Percentiles rank a stretch among this genome's conserved stretches.
These are phyloP conservation scores for Tuber indicum DNA, from an alignment of 495 filamentous ascomycete species.

Conservation along the genomic window DNA sequence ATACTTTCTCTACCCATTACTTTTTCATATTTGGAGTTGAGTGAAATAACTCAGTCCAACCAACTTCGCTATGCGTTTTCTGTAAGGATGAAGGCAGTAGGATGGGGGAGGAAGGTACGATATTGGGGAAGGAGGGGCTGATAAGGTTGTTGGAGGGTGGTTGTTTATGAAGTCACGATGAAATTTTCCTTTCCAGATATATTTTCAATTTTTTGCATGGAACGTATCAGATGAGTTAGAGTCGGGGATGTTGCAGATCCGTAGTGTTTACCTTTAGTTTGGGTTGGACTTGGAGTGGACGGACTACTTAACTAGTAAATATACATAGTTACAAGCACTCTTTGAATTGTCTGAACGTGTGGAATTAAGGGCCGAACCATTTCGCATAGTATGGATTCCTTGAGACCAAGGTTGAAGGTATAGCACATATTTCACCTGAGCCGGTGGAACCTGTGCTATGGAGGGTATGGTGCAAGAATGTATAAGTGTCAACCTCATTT, in stretches of 20 bases:
- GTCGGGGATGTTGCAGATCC: not conserved
- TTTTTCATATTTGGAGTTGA: not conserved
- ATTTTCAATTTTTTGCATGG: not conserved
- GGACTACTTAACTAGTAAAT: slow-evolving; percentile 3
- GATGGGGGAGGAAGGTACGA: not conserved
- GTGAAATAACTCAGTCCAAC: not conserved
- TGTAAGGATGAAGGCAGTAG: not conserved
- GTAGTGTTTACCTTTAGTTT: not conserved
- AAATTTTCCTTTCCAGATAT: not conserved
- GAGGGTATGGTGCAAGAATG: not conserved
- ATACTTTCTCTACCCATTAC: not conserved
- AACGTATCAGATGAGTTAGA: not conserved
- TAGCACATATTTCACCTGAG: not conserved
- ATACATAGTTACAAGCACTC: not conserved
- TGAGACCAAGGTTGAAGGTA: not conserved
- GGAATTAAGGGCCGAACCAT: not conserved
- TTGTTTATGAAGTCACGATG: slow-evolving; percentile 1
- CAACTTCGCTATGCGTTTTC: not conserved
- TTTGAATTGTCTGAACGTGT: not conserved
- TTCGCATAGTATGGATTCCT: not conserved
- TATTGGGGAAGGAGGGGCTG: not conserved
- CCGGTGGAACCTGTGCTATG: not conserved
- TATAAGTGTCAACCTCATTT: too few relatives aligned
- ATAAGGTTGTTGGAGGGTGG: not conserved
- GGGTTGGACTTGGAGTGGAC: not conserved